These are phyloP conservation scores for Kodamaea kakaduensis DNA, from an alignment of 805 yeast genomes.

Conservation along the genomic window DNA sequence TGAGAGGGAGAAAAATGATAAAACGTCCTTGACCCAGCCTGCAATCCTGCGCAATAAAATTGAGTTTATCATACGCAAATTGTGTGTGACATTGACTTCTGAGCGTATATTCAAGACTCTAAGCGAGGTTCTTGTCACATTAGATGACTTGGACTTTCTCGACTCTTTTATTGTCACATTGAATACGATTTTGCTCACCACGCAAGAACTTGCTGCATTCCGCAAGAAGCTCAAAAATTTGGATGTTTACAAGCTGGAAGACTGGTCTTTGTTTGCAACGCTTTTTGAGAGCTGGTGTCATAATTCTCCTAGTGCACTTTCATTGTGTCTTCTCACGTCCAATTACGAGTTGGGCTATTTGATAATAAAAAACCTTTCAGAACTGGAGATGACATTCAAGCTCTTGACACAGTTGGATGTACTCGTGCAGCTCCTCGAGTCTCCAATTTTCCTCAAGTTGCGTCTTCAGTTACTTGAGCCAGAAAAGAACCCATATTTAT, in stretches of 20 bases:
- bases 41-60: slow-evolving; percentile 55
- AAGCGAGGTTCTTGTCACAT: slow-evolving; percentile 63
- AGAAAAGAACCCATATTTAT: slow-evolving; percentile 70
- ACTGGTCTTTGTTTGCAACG: slow-evolving; percentile 65
- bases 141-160: slow-evolving; percentile 59
- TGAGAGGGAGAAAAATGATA: slow-evolving; percentile 48
- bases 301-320: slow-evolving; percentile 82
- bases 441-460: slow-evolving; percentile 85
- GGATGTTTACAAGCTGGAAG: slow-evolving; percentile 52
- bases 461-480: slow-evolving; percentile 89
- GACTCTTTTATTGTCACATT: slow-evolving; percentile 81
- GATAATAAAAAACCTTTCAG: slow-evolving; percentile 77
- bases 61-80: slow-evolving; percentile 78
- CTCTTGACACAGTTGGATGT: slow-evolving; percentile 84
- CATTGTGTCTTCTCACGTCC: slow-evolving; percentile 80
- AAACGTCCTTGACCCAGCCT: slow-evolving; percentile 18
- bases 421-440: slow-evolving; percentile 83
- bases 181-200: slow-evolving; percentile 79
- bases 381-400: slow-evolving; percentile 74
- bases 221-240: slow-evolving; percentile 59
- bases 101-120: slow-evolving; percentile 79
- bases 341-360: slow-evolving; percentile 83
- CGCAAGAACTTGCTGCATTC: slow-evolving; percentile 71
- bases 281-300: slow-evolving; percentile 90
- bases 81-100: slow-evolving; percentile 76